Conservation (phyloP, 2,329 filamentous ascomycete species). For the Aspergillus fijiensis region DNA sequence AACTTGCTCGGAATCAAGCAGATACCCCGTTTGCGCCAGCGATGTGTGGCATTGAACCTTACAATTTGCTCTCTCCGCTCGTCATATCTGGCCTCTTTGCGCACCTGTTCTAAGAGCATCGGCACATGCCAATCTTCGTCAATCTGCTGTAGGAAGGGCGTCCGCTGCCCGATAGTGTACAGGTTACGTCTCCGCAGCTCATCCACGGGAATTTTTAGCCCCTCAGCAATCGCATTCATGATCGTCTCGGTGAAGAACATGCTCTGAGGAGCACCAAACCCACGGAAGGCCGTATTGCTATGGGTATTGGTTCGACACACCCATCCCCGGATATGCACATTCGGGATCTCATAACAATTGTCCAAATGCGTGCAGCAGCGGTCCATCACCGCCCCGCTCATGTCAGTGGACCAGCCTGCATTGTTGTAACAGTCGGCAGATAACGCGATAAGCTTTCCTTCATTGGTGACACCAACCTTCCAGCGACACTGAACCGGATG, state of each 20-base stretch:
- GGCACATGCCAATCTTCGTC: conserved; percentile 29
- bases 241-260: conserved; percentile 27
- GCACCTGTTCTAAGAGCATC: conserved; percentile 23
- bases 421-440: conserved; percentile 24
- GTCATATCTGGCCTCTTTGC: conserved; percentile 15
- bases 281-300: conserved; percentile 26
- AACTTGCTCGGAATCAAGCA: conserved; percentile 27
- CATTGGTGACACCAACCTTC: conserved; percentile 45
- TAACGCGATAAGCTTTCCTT: conserved; percentile 17
- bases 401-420: conserved; percentile 22
- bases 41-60: conserved; percentile 20
- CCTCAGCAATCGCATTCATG: conserved; percentile 23
- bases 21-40: conserved; percentile 25
- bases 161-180: conserved; percentile 21
- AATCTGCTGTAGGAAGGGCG: conserved; percentile 25
- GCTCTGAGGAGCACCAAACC: conserved; percentile 26
- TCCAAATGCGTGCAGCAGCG: conserved; percentile 25
- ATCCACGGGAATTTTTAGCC: conserved; percentile 20
- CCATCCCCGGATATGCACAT: conserved; percentile 23
- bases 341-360: conserved; percentile 26
- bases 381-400: conserved; percentile 27
- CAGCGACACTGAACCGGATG: conserved; percentile 80
- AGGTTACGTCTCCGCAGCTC: conserved; percentile 22
- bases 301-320: conserved; percentile 27
- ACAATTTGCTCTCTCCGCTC: conserved; percentile 3